Percentiles rank a stretch among this genome's conserved stretches.
Evolutionary conservation across 352 stramenopile genomes (phyloP).

Genomic region (Chrysophaeum taylorii): DNA sequence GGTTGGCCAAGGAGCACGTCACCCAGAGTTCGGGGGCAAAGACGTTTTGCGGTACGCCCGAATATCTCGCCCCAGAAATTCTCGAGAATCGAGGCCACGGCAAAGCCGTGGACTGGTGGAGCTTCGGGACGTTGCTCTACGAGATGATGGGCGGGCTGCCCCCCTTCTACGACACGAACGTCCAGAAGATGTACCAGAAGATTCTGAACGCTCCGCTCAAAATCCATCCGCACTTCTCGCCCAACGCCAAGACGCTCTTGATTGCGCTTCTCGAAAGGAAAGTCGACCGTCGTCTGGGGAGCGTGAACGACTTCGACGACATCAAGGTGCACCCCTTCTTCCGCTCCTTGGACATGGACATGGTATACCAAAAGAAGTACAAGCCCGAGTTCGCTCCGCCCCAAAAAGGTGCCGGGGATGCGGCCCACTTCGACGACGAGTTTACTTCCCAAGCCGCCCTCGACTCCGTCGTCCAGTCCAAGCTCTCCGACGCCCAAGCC

Average conservation of each 20-base stretch:
- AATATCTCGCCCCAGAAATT: constrained; percentile 98
- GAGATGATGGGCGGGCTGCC: constrained; percentile 79
- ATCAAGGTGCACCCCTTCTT: constrained; percentile 85
- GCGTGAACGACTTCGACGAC: constrained; percentile 69
- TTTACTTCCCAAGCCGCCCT: constrained; percentile 79
- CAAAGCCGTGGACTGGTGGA: constrained; percentile 85
- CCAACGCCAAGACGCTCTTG: constrained; percentile 70
- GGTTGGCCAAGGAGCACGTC: constrained; percentile 80
- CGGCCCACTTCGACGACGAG: constrained; percentile 83
- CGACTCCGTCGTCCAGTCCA: constrained; percentile 70
- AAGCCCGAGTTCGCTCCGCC: constrained; percentile 77
- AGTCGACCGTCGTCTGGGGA: constrained; percentile 65
- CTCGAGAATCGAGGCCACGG: constrained; percentile 85
- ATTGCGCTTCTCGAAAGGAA: constrained; percentile 72
- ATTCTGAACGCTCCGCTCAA: constrained; percentile 71
- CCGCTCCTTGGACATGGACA: constrained; percentile 76
- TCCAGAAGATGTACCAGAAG: constrained; percentile 82
- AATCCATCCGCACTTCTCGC: constrained; percentile 74
- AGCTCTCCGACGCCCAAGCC: constrained; percentile 61
- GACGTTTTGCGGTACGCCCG: constrained; percentile 84
- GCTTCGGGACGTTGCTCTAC: constrained; percentile 80
- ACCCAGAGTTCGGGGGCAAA: constrained; percentile 68
- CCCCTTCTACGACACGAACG: constrained; percentile 85
- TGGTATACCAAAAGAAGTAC: constrained; percentile 67
- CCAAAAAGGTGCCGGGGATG: constrained; percentile 52